Conservation (phyloP, 768 basidiomycete species). For the Heimioporus sp. region DNA sequence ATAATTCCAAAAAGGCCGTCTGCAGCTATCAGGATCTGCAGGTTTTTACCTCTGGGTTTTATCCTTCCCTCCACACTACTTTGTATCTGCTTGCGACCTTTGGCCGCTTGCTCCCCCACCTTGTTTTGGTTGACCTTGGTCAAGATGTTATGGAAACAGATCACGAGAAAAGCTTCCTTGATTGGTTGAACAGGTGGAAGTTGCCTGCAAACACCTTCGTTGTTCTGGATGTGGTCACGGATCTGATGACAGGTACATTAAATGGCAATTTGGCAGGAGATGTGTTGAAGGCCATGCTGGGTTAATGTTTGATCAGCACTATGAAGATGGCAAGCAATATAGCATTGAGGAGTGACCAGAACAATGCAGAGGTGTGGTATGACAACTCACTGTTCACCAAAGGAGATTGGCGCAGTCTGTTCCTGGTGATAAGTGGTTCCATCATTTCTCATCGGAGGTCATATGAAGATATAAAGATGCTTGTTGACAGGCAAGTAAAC, state of each 20-base stretch:
- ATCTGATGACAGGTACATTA: neutral
- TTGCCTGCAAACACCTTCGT: neutral
- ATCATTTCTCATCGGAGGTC: neutral
- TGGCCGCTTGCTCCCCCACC: no score
- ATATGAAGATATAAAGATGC: neutral
- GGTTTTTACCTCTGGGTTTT: no score
- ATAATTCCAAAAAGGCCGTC: no score
- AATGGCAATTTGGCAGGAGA: neutral
- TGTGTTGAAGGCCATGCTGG: neutral
- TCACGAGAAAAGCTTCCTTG: neutral
- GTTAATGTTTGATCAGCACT: neutral
- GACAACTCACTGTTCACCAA: neutral
- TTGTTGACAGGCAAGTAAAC: neutral
- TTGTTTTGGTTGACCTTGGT: no score
- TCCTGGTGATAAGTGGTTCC: neutral
- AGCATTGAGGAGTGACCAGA: neutral
- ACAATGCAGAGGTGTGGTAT: neutral
- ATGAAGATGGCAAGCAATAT: no score
- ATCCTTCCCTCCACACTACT: no score
- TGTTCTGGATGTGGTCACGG: neutral
- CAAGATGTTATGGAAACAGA: no score
- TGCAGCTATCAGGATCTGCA: no score
- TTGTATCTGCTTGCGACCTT: no score
- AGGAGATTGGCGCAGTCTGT: neutral
- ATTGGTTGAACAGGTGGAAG: neutral